These are phyloP conservation scores for Ophiosphaerella korrae DNA, from an alignment of 2,329 filamentous ascomycete species.

Conservation along the genomic window DNA sequence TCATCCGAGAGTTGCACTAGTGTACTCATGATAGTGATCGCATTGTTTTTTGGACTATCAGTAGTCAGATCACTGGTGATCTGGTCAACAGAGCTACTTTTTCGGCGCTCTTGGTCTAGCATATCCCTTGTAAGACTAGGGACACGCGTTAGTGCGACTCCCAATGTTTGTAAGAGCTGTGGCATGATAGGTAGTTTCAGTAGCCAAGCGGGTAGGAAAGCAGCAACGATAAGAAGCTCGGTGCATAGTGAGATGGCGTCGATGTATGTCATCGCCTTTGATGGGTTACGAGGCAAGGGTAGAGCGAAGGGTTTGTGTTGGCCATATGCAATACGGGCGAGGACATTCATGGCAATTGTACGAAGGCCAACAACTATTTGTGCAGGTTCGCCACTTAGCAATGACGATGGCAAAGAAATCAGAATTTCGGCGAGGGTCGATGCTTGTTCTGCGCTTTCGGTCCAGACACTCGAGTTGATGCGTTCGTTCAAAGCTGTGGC, in stretches of 20 bases:
- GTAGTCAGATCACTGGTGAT: too few species aligned
- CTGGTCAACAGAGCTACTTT: neutral
- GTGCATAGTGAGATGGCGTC: neutral
- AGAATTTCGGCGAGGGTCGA: conserved; percentile 2
- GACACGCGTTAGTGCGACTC: neutral
- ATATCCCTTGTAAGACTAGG: neutral
- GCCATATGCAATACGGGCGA: conserved; percentile 6
- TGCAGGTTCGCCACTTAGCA: neutral
- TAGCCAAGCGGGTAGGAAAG: conserved; percentile 3
- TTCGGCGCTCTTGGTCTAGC: neutral
- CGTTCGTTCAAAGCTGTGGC: conserved; percentile 15
- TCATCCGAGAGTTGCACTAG: conserved; percentile 5
- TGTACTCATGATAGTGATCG: neutral
- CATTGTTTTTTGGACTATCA: too few species aligned
- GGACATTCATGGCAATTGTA: conserved; percentile 7
- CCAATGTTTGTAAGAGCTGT: neutral
- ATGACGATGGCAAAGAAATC: neutral
- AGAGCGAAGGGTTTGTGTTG: conserved; percentile 1
- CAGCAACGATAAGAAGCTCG: conserved; percentile 1
- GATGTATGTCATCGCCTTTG: neutral
- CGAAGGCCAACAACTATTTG: conserved; percentile 6
- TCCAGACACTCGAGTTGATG: conserved; percentile 15
- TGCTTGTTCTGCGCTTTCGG: conserved; percentile 9
- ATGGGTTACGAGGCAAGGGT: neutral
- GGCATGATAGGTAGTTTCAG: conserved; percentile 7